Conservation (phyloP, 805 yeast genomes). For the Wickerhamiella kazuoi region DNA sequence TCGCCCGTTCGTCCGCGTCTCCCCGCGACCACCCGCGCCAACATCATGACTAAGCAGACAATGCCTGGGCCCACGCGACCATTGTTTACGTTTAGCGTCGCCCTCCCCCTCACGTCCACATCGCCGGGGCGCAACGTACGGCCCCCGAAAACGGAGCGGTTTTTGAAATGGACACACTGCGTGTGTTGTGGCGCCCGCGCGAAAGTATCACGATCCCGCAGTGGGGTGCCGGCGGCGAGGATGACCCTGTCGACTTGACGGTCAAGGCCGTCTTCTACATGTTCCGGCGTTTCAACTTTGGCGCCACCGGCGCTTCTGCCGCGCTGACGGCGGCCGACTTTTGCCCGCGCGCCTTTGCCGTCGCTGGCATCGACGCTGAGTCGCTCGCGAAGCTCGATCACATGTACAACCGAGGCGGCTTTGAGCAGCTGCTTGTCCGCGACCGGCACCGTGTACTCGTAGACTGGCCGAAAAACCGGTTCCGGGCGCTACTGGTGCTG, state of each 20-base stretch:
- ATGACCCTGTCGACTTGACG: constrained; percentile 44
- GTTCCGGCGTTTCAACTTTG: constrained; percentile 32
- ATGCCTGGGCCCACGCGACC: no score
- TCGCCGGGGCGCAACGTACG: no score
- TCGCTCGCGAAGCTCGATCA: constrained; percentile 31
- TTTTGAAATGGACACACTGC: constrained; percentile 16
- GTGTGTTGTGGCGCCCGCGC: constrained; percentile 23
- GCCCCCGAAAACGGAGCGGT: no score
- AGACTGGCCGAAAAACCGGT: constrained; percentile 51
- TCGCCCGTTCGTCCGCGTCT: no score
- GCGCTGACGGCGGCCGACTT: constrained; percentile 5
- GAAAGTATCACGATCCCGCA: constrained; percentile 29
- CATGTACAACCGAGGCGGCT: constrained; percentile 32
- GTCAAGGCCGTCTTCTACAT: constrained; percentile 41
- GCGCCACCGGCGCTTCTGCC: constrained; percentile 6
- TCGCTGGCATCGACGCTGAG: constrained; percentile 12
- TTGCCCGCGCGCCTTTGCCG: constrained; percentile 5
- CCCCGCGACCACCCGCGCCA: no score
- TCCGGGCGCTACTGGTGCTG: constrained; percentile 41
- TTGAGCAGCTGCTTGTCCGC: constrained; percentile 25
- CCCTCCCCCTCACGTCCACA: not conserved
- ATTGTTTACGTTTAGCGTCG: not conserved
- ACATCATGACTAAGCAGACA: no score
- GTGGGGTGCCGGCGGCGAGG: constrained; percentile 26
- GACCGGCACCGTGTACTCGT: constrained; percentile 50